Percentiles rank a stretch among this genome's conserved stretches.
These are phyloP conservation scores for Ceratocystis alfenasii DNA, from an alignment of 2,329 filamentous ascomycete species.

Conservation along the genomic window DNA sequence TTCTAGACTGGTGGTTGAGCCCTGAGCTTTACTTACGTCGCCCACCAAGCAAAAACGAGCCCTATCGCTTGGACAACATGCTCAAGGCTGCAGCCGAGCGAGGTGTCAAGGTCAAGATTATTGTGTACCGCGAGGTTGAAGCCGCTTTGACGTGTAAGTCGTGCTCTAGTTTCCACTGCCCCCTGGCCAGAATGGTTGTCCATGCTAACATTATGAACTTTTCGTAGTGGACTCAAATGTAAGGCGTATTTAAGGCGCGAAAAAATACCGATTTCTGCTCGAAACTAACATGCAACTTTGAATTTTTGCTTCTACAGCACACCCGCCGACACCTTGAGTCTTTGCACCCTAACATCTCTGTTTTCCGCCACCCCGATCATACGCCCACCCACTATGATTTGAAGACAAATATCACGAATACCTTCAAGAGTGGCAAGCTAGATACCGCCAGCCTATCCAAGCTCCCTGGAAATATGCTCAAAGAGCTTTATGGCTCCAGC, in stretches of 20 bases:
- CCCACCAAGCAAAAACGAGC: slow-evolving; percentile 67
- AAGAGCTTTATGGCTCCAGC: slow-evolving; percentile 67
- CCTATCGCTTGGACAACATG: slow-evolving; percentile 75
- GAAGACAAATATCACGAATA: slow-evolving; percentile 54
- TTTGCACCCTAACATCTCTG: slow-evolving; percentile 71
- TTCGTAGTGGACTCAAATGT: slow-evolving; percentile 33
- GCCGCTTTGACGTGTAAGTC: slow-evolving; percentile 66
- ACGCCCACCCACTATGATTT: slow-evolving; percentile 59
- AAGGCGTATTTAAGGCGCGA: slow-evolving; percentile 21
- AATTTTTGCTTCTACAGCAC: slow-evolving; percentile 37
- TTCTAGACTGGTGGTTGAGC: slow-evolving; percentile 82
- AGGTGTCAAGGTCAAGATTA: slow-evolving; percentile 71
- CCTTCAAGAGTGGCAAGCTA: slow-evolving; percentile 37
- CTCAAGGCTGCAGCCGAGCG: slow-evolving; percentile 69
- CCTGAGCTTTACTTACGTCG: slow-evolving; percentile 79
- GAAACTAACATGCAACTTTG: neutral
- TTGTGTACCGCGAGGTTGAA: slow-evolving; percentile 86
- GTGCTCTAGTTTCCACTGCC: slow-evolving; percentile 25
- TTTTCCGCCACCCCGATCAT: slow-evolving; percentile 87
- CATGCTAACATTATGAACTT: neutral
- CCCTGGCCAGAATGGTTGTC: neutral
- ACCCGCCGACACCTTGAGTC: slow-evolving; percentile 68
- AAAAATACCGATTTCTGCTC: neutral
- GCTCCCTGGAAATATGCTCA: slow-evolving; percentile 59
- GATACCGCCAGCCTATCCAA: slow-evolving; percentile 47